Evolutionary conservation across 108 stramenopile genomes (phyloP), one percentile per base, ranked within the genome.

Genomic region (Ochromonas danica): DNA sequence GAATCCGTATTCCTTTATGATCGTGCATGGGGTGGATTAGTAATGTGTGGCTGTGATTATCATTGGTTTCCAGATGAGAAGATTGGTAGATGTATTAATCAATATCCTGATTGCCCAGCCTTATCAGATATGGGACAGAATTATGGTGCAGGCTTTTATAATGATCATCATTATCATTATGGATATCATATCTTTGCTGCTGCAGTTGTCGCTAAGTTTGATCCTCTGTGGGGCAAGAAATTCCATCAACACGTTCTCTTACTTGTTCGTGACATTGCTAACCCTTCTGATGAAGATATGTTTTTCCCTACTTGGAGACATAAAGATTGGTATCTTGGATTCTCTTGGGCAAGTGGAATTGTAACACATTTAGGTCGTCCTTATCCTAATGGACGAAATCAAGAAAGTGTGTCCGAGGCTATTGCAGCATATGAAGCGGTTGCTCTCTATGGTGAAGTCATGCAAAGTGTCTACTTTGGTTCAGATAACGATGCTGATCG

Each of bases 171-270:
- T 79, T 96, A 94, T 80, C 95, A 96, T 70, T 91, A 88, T 71
- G 95, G 95, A 14, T 94, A 96, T 78, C 90, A 90, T 67, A 95
- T 95, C 71, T 94, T 91, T 84, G 93, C 90, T n/a, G 96, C 94
- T 2, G 90, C 96, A 2, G 88, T 92, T 43, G 89, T 91, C 28
- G 82, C 94, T 3, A 89, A 93, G 30, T 94, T 91, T 78, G 90
- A 92, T 63, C 87, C 84, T 14, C 87, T 72, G 25, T 96, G 95
- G 95, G 95, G 89, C 22, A 79, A 82, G 71, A 83, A 89, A 51
- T 77, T 92, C 71, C 92, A 90, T 78, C 92, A 96, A 61, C 71
- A 86, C 30, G 93, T 94, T 35, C 61, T 94, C 31, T 63, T 92
- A 2, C 82, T 94, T 31, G 90, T 96, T 33, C 89, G 94, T 42